Evolutionary conservation across 176 grass and related monocot species (phyloP).

Genomic region (Typha latifolia): DNA sequence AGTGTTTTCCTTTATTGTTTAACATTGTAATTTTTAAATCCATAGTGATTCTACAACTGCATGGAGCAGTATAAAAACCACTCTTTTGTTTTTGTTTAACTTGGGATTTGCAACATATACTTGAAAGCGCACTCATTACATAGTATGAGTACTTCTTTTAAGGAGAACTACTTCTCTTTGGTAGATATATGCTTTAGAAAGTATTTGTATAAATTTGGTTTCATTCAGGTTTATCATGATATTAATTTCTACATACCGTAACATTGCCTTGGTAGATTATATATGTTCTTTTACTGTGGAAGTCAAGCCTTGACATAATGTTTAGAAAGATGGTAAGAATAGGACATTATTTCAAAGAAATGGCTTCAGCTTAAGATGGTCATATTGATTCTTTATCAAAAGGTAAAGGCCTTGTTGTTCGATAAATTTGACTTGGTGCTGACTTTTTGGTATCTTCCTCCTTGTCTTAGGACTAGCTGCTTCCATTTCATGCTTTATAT

Average conservation of each 20-base stretch:
- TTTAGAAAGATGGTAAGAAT: background rate
- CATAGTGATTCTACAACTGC: background rate
- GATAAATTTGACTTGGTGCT: background rate
- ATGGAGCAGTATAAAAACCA: background rate
- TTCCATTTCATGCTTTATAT: background rate
- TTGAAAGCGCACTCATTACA: too few relatives aligned
- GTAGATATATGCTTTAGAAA: too few relatives aligned
- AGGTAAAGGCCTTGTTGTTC: background rate
- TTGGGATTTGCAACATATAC: background rate
- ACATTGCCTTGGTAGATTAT: background rate
- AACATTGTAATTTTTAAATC: conserved; percentile 1
- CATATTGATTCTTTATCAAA: background rate
- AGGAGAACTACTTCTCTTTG: too few relatives aligned
- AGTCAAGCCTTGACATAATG: background rate
- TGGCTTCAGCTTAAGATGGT: background rate
- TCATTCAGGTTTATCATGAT: background rate
- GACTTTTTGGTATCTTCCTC: background rate
- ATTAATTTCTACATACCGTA: background rate
- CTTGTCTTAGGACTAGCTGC: background rate
- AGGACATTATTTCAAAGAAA: background rate
- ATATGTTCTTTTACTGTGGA: background rate
- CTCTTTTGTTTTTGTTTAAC: background rate
- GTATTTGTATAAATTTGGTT: too few relatives aligned
- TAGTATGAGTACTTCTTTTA: too few relatives aligned
- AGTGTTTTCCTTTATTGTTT: background rate